Evolutionary conservation across 257 asterid species (phyloP).

Genomic region (Paulownia fortunei): DNA sequence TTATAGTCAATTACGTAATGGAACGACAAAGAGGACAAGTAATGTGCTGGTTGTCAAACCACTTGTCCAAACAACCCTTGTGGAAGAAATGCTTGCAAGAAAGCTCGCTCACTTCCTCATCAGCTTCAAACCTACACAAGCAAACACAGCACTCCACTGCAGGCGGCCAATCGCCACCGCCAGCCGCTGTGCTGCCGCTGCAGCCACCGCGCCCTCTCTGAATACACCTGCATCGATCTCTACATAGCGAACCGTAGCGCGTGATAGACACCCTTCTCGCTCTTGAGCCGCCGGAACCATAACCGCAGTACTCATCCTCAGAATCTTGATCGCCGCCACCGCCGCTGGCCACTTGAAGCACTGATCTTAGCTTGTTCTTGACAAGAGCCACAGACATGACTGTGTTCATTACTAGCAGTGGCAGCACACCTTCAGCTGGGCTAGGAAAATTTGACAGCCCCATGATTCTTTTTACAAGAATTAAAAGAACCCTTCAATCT

Average conservation of each 20-base stretch:
- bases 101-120: constrained; percentile 66
- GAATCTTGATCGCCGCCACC: constrained; percentile 27
- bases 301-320: constrained; percentile 24
- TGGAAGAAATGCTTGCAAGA: constrained; percentile 81
- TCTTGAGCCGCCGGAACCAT: constrained; percentile 3
- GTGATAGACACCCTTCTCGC: constrained; percentile 45
- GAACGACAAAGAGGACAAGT: constrained; percentile 81
- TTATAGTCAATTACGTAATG: background rate
- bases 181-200: background rate
- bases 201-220: background rate
- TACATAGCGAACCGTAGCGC: constrained; percentile 42
- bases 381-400: constrained; percentile 44
- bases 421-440: constrained; percentile 58
- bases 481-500: background rate
- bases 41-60: constrained; percentile 58
- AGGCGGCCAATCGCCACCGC: constrained; percentile 15
- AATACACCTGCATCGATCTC: constrained; percentile 27
- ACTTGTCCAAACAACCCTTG: constrained; percentile 60
- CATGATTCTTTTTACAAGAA: constrained; percentile 21
- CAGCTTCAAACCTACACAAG: constrained; percentile 50
- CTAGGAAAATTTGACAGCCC: constrained; percentile 48
- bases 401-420: constrained; percentile 50
- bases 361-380: constrained; percentile 46
- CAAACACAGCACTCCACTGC: constrained; percentile 62
- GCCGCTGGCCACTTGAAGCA: constrained; percentile 40